A percentile compares a stretch with the other conserved stretches of the same genome.
Evolutionary conservation across 257 asterid genomes (phyloP).

Genomic region (Datura wrightii): DNA sequence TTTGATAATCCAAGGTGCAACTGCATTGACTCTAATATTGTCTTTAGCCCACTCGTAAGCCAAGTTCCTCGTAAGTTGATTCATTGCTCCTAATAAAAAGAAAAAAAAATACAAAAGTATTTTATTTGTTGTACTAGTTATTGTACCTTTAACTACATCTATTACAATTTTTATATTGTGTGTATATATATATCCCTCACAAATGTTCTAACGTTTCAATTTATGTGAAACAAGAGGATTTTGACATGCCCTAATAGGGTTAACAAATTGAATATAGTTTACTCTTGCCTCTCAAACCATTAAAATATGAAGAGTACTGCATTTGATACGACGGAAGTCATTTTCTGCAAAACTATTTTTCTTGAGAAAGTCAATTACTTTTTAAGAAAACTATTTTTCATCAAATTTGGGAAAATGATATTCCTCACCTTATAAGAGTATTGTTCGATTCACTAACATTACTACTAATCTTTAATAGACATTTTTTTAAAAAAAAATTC

Average conservation of each 20-base stretch:
- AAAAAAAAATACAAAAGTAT: not conserved
- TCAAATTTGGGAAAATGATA: not conserved
- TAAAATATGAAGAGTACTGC: not conserved
- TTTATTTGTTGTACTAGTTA: not conserved
- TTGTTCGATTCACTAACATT: too few relatives aligned
- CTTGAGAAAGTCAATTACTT: not conserved
- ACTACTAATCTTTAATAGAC: too few relatives aligned
- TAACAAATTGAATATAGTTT: too few relatives aligned
- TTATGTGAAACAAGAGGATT: not conserved
- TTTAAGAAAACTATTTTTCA: not conserved
- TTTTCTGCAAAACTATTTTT: too few relatives aligned
- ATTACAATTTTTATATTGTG: not conserved
- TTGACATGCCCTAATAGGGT: not conserved
- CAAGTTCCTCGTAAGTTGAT: constrained; percentile 43
- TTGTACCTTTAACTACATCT: not conserved
- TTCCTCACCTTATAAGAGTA: not conserved
- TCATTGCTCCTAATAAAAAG: constrained; percentile 38
- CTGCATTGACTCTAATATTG: constrained; percentile 42
- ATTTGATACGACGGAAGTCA: not conserved
- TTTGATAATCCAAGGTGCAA: constrained; percentile 44
- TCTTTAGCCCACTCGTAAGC: constrained; percentile 50
- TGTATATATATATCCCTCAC: not conserved
- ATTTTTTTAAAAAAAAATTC: too few relatives aligned
- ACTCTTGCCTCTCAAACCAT: not conserved
- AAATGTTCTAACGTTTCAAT: not conserved